A percentile compares a stretch with the other conserved stretches of the same genome.
These are phyloP conservation scores for Fraxinus nigra DNA, from an alignment of 305 asterid species.

Conservation along the genomic window DNA sequence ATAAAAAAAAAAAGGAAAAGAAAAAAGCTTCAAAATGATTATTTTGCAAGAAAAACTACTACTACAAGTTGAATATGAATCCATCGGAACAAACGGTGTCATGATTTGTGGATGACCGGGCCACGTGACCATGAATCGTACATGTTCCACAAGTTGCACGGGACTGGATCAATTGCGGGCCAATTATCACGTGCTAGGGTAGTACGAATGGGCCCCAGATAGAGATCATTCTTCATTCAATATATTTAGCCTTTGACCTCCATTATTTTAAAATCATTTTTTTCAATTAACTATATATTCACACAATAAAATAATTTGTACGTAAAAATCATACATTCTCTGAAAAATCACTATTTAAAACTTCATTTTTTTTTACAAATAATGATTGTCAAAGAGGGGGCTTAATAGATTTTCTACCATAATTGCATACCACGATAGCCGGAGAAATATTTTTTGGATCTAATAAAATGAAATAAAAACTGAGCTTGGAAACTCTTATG, in stretches of 20 bases:
- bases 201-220: not conserved
- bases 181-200: not conserved
- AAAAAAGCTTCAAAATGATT: not conserved
- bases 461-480: too few relatives aligned
- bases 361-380: too few relatives aligned
- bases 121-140: not conserved
- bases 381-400: too few relatives aligned
- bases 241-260: too few relatives aligned
- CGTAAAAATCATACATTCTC: too few relatives aligned
- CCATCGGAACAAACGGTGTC: not conserved
- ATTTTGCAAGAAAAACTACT: not conserved
- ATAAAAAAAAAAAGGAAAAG: not conserved
- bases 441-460: not conserved
- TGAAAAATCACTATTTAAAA: too few relatives aligned
- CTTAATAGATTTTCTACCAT: too few relatives aligned
- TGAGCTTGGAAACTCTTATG: not conserved
- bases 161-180: not conserved
- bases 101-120: not conserved
- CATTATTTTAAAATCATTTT: too few relatives aligned
- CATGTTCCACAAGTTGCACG: not conserved
- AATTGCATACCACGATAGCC: not conserved
- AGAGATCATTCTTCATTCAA: not conserved
- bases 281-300: too few relatives aligned
- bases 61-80: not conserved
- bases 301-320: too few relatives aligned